Base-by-base conservation (phyloP, 345 rosid genomes). In the Acer campestre region DNA sequence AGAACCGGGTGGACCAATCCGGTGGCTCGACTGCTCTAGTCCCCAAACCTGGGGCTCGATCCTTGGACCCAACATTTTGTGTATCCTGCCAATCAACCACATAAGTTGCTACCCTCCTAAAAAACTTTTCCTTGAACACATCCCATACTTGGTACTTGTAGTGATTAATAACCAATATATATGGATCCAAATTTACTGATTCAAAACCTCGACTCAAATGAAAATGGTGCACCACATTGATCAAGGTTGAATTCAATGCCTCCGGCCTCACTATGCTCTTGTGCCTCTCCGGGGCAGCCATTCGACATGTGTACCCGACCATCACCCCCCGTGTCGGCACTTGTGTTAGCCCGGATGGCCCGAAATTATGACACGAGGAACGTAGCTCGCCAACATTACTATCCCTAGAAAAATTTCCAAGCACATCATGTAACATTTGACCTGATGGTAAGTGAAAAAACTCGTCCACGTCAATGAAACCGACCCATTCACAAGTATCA, bases 91-190 rank as follows among this genome's bases (percentile, higher is more conserved):
- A 93, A 85, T 95, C 98, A 7, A 86, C 91, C 72, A 95, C 98
- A 53, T 93, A 93, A 0, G 98, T 90, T 46, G 98, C 97, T 18
- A 95, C 98, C 70, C 98, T 88, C 84, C 97, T 77, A 16, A 85
- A 83, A 78, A 95, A 93, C 81, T 95, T 95, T 82, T 95, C 92
- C 79, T 91, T 93, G 63, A 95, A 90, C 85, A 93, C 98, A 6
- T 93, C 95, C 98, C 98, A 95, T 0, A 90, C 98, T 48, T 95
- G 98, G 76, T 88, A 93, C 76, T 95, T 93, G 48, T 95, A 95
- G 75, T 95, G 98, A 25, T 95, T 95, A 31, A 93, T 86, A 25
- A 89, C 89, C 92, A 95, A 73, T 59, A 71, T 6, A 3, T 82
- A 84, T 27, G 77, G 83, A 9, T 88, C 90, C 73, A 88, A 79